Evolutionary conservation across 805 yeast genomes (phyloP).

Genomic region (Aciculoconidium aculeatum): DNA sequence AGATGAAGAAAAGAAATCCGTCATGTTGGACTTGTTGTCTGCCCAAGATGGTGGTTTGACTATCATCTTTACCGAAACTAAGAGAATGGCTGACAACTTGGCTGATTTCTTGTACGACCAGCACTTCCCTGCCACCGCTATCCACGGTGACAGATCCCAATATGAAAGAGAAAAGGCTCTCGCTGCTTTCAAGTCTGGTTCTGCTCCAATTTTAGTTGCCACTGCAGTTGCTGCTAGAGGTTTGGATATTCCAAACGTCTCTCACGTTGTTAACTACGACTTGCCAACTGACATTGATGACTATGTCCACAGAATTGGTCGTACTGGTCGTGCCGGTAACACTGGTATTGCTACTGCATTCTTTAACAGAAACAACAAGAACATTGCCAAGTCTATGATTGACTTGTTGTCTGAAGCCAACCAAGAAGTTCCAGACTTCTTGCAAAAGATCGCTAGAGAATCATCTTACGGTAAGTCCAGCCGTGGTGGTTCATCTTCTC

Average conservation of each 20-base stretch:
- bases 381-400: constrained; percentile 80
- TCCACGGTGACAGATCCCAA: constrained; percentile 99
- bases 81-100: constrained; percentile 95
- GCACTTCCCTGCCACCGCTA: constrained; percentile 94
- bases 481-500: constrained; percentile 25
- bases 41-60: constrained; percentile 81
- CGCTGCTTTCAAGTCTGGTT: constrained; percentile 87
- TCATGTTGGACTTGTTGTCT: constrained; percentile 78
- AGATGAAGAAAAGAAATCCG: constrained; percentile 84
- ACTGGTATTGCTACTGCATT: constrained; percentile 98
- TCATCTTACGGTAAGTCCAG: constrained; percentile 40
- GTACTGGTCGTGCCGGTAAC: constrained; percentile 99
- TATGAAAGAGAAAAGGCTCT: constrained; percentile 96
- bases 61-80: constrained; percentile 94
- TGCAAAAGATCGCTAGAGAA: constrained; percentile 77
- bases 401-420: constrained; percentile 91
- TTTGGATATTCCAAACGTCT: constrained; percentile 97
- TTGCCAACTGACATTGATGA: constrained; percentile 96
- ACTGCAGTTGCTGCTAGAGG: constrained; percentile 99
- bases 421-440: constrained; percentile 93
- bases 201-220: constrained; percentile 92
- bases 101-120: constrained; percentile 87
- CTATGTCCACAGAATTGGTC: constrained; percentile 98
- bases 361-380: constrained; percentile 92
- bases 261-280: constrained; percentile 96